Evolutionary conservation across 345 rosid genomes (phyloP), one percentile per base, ranked within the genome.

Genomic region (Melaleuca quinquenervia): DNA sequence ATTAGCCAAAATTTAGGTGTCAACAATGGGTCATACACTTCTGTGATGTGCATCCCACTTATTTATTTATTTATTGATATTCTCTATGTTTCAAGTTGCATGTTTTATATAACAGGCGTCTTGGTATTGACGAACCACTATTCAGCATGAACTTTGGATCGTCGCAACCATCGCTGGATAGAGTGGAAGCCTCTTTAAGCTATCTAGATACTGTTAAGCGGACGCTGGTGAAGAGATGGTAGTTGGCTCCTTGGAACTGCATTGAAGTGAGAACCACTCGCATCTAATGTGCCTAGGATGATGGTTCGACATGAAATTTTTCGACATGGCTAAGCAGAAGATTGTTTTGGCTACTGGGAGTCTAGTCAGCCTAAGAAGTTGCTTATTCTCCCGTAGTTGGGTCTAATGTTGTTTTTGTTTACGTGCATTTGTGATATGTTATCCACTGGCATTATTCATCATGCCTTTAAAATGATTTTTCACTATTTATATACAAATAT

Each of bases 141-240:
- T 94, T 96, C 92, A 95, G 94, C 90, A 90, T 95, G 98, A 90
- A 90, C 90, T 89, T 96, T 1, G 98, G 96, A 84, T 91, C n/a
- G n/a, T n/a, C n/a, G n/a, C n/a, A n/a, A n/a, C n/a, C n/a, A n/a
- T n/a, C n/a, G n/a, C n/a, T n/a, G n/a, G n/a, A n/a, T n/a, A n/a
- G n/a, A n/a, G 91, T 96, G 75, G 98, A 96, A 89, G 90, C 95
- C 76, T 93, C 95, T 87, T 15, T 93, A 60, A 93, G 95, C n/a
- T 93, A 92, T 87, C 12, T 87, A 16, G 84, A 82, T 82, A 15
- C 84, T 41, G 41, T 41, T 41, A 41, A 41, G 41, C 41, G 41
- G 41, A 41, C 41, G 4, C 41, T 41, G 41, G 41, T 4, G 41
- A 41, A 41, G 41, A 41, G 41, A 41, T 41, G 41, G 41, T 41